These are phyloP conservation scores for Metarhizium humberi DNA, from an alignment of 2,329 filamentous ascomycete species.

Conservation along the genomic window DNA sequence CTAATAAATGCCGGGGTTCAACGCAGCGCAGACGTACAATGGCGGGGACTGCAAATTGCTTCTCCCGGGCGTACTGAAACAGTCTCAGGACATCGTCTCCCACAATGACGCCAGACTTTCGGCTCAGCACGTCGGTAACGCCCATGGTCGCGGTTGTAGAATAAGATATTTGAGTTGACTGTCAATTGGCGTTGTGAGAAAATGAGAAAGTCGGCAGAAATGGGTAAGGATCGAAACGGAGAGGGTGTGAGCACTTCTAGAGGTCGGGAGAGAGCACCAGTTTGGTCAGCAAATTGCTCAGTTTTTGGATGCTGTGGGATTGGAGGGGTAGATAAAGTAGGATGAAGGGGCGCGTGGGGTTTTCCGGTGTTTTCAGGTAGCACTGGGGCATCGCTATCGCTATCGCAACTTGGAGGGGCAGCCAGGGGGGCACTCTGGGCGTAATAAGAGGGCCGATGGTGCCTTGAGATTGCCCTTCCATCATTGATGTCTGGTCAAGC, in stretches of 20 bases:
- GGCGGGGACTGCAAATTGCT: conserved; percentile 82
- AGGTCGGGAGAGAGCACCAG: neutral
- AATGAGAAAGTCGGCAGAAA: neutral
- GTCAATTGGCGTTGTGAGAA: neutral
- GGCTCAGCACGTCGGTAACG: conserved; percentile 33
- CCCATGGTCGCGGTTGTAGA: conserved; percentile 22
- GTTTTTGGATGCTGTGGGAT: neutral
- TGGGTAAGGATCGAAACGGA: too few relatives aligned
- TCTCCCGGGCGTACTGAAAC: conserved; percentile 83
- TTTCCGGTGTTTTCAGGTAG: neutral
- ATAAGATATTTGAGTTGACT: neutral
- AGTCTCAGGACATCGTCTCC: conserved; percentile 51
- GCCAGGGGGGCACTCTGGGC: neutral
- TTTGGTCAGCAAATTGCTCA: neutral
- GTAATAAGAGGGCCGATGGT: neutral
- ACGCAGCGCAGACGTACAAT: conserved; percentile 32
- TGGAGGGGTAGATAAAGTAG: neutral
- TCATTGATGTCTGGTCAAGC: too few relatives aligned
- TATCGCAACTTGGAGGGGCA: conserved; percentile 3
- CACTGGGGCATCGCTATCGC: neutral
- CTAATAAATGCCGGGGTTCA: neutral
- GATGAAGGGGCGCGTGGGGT: neutral
- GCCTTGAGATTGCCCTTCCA: neutral
- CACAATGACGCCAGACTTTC: conserved; percentile 45
- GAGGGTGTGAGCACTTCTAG: neutral